Evolutionary conservation across 495 filamentous ascomycete species (phyloP), one percentile per base, ranked within the genome.

Genomic region (Penicillium diatomitis): DNA sequence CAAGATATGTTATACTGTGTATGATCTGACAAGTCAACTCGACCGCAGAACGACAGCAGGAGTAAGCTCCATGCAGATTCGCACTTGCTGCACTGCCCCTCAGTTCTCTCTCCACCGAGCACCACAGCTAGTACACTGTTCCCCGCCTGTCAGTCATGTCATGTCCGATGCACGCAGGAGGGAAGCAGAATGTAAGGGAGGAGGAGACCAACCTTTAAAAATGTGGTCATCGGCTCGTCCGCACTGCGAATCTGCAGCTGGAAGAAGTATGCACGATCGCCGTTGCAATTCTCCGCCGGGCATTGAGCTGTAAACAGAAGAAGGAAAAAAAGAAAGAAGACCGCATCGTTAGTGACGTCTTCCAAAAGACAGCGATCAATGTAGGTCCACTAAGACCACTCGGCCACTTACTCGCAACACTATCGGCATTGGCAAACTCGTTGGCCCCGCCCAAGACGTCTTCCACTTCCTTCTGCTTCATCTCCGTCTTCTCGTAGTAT

Each of bases 181-280:
- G 20, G 10, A 8, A 8, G 31, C 34, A 6, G n/a, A n/a, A 51
- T 42, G 56, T 47, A 62, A 55, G 51, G 48, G 56, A 47, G 48
- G 56, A 47, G 31, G 40, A 39, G 38, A 60, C 74, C 45, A 54
- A 90, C 88, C 85, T 87, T 90, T 65, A 84, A 90, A 68, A 98
- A 97, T 37, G 78, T 87, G 41, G 92, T 98, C 89, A 95, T 96
- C 45, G 92, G 92, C 76, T 98, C 92, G 70, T 98, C 92, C 37
- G 94, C 92, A 72, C 88, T 95, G 49, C 92, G 83, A 70, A 96
- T 97, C 78, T 98, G 92, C 57, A 96, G 82, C 78, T 91, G 86
- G 71, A 89, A 94, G 77, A 88, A 96, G 50, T 87, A 94, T 34
- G 94, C 92, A 69, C 86, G 78, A 42, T 76, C 70, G 32, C 86